Base-by-base conservation (phyloP, 768 basidiomycete genomes). In the Boletus rubropictus region DNA sequence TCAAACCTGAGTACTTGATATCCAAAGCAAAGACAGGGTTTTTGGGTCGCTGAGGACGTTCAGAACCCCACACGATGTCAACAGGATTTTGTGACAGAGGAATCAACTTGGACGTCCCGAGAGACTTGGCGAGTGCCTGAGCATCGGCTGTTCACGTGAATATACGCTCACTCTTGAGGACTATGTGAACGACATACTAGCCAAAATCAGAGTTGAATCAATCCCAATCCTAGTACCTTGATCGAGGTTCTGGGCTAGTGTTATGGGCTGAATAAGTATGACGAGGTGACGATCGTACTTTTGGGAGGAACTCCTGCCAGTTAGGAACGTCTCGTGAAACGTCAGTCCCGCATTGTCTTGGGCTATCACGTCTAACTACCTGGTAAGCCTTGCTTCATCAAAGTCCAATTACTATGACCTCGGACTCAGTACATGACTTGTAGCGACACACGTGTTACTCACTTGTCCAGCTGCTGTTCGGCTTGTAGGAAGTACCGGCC, bases 401-500 rank as follows among this genome's bases (percentile, higher is more conserved):
- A 67, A 1, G 75, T 85, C 95, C 95, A 99, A 51, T 93, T 92
- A 39, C 84, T 88, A 56, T 6, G 35, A 41, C 12, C 2, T 22
- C 18, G 7, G 4, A 22, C 4, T 64, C 21, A 56, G 38, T 39
- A 42, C 7, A 28, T 7, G 24, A n/a, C 40, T 6, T 15, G 25
- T 5, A 18, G 8, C 11, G 38, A 20, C 11, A 25, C 4, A 36
- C 35, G 3, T 21, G 17, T 15, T 18, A 22, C 81, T 63, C 55
- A 89, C 90, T 76, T 51, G 64, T 94, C 91, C 54, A 99, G 71
- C 67, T 99, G 90, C 52, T 92, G 79, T 50, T 77, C 80, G 0
- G 96, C 96, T 68, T 99, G 95, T 27, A 97, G 70, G 60, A 88
- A 96, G 61, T 99, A 99, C 37, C 95, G 72, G 3, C 95, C 96